A percentile compares a stretch with the other conserved stretches of the same genome.
These are phyloP conservation scores for Cladobotryum protrusum DNA, from an alignment of 2,329 filamentous ascomycete species.

Conservation along the genomic window DNA sequence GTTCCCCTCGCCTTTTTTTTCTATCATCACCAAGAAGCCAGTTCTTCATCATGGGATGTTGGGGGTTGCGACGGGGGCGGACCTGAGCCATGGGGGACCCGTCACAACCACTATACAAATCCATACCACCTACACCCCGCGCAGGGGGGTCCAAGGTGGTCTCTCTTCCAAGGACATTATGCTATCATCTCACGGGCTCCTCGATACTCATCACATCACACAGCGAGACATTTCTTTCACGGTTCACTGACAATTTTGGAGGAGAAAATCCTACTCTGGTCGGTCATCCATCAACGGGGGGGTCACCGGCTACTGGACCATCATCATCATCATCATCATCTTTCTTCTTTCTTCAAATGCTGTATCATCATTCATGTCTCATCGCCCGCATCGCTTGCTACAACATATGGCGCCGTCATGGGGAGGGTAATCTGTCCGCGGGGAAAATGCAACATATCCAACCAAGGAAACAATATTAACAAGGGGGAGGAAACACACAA, in stretches of 20 bases:
- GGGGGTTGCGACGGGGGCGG: no score
- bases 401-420: constrained; percentile 10
- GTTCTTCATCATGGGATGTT: no score
- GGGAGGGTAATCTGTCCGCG: constrained; percentile 3
- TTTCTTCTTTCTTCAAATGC: constrained; percentile 1
- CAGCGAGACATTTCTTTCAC: neutral
- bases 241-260: neutral
- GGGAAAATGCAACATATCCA: constrained; percentile 9
- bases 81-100: no score
- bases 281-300: no score
- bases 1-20: neutral
- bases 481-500: constrained; percentile 1
- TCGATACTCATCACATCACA: neutral
- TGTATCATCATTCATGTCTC: constrained; percentile 14
- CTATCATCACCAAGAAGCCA: neutral
- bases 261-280: no score
- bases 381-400: constrained; percentile 13
- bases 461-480: constrained; percentile 7
- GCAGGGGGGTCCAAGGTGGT: no score
- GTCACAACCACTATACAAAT: no score
- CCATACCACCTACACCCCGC: no score
- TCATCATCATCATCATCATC: no score
- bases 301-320: no score
- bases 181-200: no score
- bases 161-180: neutral